Base-by-base conservation (phyloP, 2,329 filamentous ascomycete species). In the Fusarium mangiferae region DNA sequence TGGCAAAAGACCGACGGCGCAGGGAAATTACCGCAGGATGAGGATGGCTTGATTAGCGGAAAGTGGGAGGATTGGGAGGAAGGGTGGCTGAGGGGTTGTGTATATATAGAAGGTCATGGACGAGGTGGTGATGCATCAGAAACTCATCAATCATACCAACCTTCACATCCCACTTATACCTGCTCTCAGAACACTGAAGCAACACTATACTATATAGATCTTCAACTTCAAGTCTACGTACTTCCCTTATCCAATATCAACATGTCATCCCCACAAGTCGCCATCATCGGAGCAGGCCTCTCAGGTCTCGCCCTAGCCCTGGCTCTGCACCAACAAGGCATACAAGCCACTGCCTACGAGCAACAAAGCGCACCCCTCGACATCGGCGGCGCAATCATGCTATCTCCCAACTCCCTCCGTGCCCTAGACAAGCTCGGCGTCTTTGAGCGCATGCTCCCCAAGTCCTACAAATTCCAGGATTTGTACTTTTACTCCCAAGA, bases 391-490 rank as follows among this genome's bases (percentile, higher is more conserved):
- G 88, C 87, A 2, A 82, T 91, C 36, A 89, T 90, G 85, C 84
- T 91, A 6, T 89, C 88, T 0, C 89, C 89, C 10, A 91, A 91
- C 60, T 87, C 88, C 0, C 83, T 91, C 3, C 83, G 84, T 8
- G 82, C 90, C 44, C 83, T 91, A 0, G 86, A 90, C 69, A 78
- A 76, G 0, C 78, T 91, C 0, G 85, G 82, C 1, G 80, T 90
- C 6, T 89, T 89, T 73, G 51, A 83, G 3, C 81, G 82, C 6
- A 81, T 90, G 56, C 80, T 81, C 13, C 70, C 80, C 0, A 81
- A 84, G 14, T 86, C 85, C 46, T 89, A 84, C 79, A 83, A 86
- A n/a, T 89, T 90, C 68, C 84, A 88, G 4, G 80, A 80, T 2
- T 81, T 90, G 1, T 80, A 86, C 44, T 89, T 87, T 76, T 82